Evolutionary conservation across 257 asterid species (phyloP), one percentile per base, ranked within the genome.

Genomic region (Galeopsis tetrahit): DNA sequence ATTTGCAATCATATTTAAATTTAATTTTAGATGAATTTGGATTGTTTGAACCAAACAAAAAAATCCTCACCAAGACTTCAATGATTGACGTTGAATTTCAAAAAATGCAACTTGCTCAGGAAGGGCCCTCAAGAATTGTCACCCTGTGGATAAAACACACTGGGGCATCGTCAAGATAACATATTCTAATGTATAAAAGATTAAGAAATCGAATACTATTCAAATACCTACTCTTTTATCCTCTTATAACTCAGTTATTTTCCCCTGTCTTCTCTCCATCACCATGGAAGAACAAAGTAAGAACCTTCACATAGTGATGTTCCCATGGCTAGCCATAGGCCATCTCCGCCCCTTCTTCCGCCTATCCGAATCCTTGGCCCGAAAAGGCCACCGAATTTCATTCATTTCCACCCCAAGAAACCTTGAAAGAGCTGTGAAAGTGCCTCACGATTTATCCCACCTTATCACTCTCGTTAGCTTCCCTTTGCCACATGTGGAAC

Each of bases 281-380:
- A 59, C 81, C 77, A 91, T 87, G 90, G 90, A 83, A 76, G 82
- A 74, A 39, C 34, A 66, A 39, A 62, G 51, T 74, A 78, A 74
- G 35, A 38, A 6, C 39, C 92, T 93, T 55, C 97, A 93, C 77
- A 73, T 90, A 48, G 96, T 90, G 58, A 79, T 93, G 95, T 87
- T 93, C 65, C 98, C 98, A 76, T 90, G 97, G 98, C 79, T 93
- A 43, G 97, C 97, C 77, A 82, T 89, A 77, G 97, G 98, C 64
- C 98, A 93, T 71, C 83, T 93, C 36, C 83, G 82, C 61, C 98
- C 98, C 13, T 93, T 90, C 72, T 72, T 83, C 40, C 68, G 75
- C 40, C 82, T 93, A 17, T 87, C 96, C 11, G 82, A 74, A 75
- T 68, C 62, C 82, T 78, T 93, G 62, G 96, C 98, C 17, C 72